Evolutionary conservation across 129 eudicot species (phyloP), one percentile per base, ranked within the genome.

Genomic region (Scalesia atractyloides): DNA sequence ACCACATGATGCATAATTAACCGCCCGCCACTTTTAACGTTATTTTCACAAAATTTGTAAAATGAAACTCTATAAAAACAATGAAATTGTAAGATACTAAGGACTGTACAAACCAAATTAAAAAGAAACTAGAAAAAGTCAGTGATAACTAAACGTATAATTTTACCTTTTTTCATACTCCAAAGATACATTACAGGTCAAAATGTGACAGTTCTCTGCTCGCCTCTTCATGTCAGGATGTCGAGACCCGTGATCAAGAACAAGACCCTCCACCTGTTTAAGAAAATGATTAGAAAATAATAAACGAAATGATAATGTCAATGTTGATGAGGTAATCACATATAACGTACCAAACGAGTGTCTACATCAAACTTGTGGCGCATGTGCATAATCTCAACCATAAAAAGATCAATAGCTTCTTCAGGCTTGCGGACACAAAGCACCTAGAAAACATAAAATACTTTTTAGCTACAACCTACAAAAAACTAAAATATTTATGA

Each of bases 381-480:
- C 99, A 94, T 94, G 87, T 94, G 99, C 99, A 94, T 94, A 74
- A 94, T 90, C 89, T 94, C 99, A 69, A 94, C 97, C 99, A 94
- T 94, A 64, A 94, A 94, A 41, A 94, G 94, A 74, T 94, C 99
- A 75, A 90, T 88, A 50, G 96, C 69, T 81, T 94, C 99, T 61
- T 94, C 96, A 26, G 99, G 91, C 80, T 88, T 94, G 65, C 91
- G 91, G 22, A 90, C 77, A 80, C 99, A 94, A 61, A 94, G 97
- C 53, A 94, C 99, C 99, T 94, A 72, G 26, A 49, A 64, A 67
- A 24, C 30, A 30, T 30, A 30, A 30, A 30, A 30, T 30, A 30
- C 34, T 30, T 30, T 30, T 30, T 30, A 30, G 34, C 34, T 30
- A 30, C 34, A 30, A 30, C 34, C 34, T 53, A 56, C 33, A 67